phyloP scores from a whole-genome alignment of 768 basidiomycete genomes.

The Amanita molliuscula region DNA sequence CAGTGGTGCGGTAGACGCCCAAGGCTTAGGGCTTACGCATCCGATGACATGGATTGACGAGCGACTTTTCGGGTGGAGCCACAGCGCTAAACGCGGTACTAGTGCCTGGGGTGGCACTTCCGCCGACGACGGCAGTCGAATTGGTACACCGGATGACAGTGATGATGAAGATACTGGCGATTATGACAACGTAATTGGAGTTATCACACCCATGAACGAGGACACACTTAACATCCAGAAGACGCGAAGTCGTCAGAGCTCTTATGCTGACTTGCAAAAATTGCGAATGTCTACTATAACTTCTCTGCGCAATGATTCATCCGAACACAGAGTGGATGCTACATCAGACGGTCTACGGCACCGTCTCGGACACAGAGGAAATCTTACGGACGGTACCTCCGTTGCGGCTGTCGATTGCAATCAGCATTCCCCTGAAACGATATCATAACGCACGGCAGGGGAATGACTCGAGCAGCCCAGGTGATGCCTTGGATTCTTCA shows the following conservation, averaged over 20 bases:
- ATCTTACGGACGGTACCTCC: constrained; percentile 53
- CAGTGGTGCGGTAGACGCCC: constrained; percentile 75
- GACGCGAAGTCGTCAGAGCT: constrained; percentile 53
- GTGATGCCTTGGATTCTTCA: background rate
- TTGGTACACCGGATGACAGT: constrained; percentile 63
- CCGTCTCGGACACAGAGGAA: constrained; percentile 38
- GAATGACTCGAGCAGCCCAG: constrained; percentile 15
- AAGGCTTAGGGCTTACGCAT: constrained; percentile 76
- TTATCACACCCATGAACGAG: constrained; percentile 39
- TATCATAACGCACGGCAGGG: constrained; percentile 59
- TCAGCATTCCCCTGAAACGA: constrained; percentile 55
- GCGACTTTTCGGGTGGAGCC: constrained; percentile 86
- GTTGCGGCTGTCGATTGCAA: constrained; percentile 55
- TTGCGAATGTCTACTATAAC: constrained; percentile 30
- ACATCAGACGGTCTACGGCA: constrained; percentile 28
- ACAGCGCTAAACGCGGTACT: constrained; percentile 67
- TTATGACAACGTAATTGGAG: constrained; percentile 79
- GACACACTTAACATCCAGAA: constrained; percentile 30
- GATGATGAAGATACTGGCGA: constrained; percentile 88
- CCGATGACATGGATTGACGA: constrained; percentile 96
- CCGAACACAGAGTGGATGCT: constrained; percentile 6
- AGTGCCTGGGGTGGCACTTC: constrained; percentile 70
- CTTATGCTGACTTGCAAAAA: constrained; percentile 76
- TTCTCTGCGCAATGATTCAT: constrained; percentile 6
- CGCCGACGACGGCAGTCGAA: constrained; percentile 49